Evolutionary conservation across 75 land plant genomes (phyloP), one percentile per base, ranked within the genome.

Genomic region (Sequoia sempervirens): DNA sequence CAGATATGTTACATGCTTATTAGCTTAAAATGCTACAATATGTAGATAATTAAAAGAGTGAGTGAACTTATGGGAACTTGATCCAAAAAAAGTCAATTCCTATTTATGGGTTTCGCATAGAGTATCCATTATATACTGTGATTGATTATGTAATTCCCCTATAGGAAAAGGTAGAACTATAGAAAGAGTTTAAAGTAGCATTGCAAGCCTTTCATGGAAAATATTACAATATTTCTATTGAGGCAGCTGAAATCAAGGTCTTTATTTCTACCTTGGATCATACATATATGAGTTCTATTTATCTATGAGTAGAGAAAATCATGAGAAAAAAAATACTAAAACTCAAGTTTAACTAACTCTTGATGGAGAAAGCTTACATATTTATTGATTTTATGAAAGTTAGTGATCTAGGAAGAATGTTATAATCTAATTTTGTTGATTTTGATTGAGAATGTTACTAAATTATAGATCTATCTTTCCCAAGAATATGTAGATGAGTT

Each of bases 181-280:
- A 88, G 12, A 86, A 89, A 32, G 95, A 90, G 72, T 90, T 92
- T 86, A 81, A 88, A 81, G 83, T 54, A 4, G 90, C 93, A 43
- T 84, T 95, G 38, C 88, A 83, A 70, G 88, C 80, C 76, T 92
- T 96, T 66, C 90, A 97, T 30, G 99, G 99, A 64, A 89, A 88
- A 40, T 88, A 92, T 85, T 87, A 84, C 47, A 91, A 96, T 86
- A 82, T 95, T 37, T 84, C 93, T 54, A 15, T 80, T 0, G 97
- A 96, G 85, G 89, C 91, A 34, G 81, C 88, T 69, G 95, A 96
- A 82, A 95, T 96, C 37, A 87, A 86, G 85, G 98, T 96, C 32
- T 61, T 30, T 80, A 54, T 45, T n/a, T 85, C 30, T 40, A 30
- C 47, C 50, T 84, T 40, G 10, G 41, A 23, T 79, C 36, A 36